Evolutionary conservation across 495 filamentous ascomycete genomes (phyloP).

Genomic region (Aspergillus haitiensis): DNA sequence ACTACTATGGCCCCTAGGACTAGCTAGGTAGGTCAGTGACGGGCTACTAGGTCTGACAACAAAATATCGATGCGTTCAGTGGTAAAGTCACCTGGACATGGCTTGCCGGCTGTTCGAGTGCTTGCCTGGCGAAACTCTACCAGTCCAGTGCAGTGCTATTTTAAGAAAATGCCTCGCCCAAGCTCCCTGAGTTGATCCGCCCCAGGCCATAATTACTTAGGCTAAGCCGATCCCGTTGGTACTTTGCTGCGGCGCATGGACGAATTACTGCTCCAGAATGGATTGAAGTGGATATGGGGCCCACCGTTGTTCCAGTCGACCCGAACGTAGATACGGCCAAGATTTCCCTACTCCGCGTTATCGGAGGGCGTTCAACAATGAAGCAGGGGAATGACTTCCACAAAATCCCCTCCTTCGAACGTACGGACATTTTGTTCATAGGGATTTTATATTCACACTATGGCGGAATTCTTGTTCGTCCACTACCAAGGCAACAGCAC

Average conservation of each 20-base stretch:
- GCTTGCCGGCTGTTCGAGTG: not conserved
- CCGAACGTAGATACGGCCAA: not conserved
- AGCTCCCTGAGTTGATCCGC: not conserved
- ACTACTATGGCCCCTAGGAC: not conserved
- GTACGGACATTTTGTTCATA: not conserved
- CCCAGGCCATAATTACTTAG: not conserved
- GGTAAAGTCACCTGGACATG: not conserved
- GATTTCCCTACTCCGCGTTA: not conserved
- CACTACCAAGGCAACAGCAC: not conserved
- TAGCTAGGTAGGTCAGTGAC: not conserved
- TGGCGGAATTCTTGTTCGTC: not conserved
- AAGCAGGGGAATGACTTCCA: not conserved
- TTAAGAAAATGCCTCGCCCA: not conserved
- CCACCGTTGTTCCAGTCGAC: not conserved
- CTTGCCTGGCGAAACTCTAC: not conserved
- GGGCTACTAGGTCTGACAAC: no score
- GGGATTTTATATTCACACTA: not conserved
- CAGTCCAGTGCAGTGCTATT: not conserved
- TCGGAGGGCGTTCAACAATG: not conserved
- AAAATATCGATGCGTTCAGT: not conserved
- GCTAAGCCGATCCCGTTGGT: not conserved
- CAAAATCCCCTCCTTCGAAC: not conserved
- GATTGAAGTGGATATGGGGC: not conserved
- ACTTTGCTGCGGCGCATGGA: not conserved
- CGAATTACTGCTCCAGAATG: not conserved